Conservation (phyloP, 331 rosid species). For the Erythrophleum ivorense region DNA sequence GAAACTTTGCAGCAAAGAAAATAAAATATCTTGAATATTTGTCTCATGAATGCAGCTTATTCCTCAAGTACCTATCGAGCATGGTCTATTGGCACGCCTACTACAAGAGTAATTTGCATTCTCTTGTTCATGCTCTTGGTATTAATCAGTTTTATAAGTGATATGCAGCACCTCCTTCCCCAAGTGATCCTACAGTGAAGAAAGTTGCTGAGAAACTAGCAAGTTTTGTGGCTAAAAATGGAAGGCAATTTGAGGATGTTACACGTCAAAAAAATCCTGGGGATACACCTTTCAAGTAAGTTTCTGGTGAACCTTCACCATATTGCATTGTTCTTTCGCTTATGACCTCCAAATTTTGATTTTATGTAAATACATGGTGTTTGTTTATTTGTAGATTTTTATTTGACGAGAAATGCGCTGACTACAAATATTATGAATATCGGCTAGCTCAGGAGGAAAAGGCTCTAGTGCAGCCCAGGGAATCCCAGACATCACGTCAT, state of each 20-base stretch:
- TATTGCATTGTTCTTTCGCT: conserved; percentile 26
- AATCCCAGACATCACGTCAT: conserved; percentile 55
- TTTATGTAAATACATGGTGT: conserved; percentile 18
- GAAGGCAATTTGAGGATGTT: conserved; percentile 97
- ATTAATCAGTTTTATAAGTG: conserved; percentile 99
- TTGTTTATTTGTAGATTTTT: conserved; percentile 68
- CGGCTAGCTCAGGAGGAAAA: conserved; percentile 89
- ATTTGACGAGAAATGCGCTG: conserved; percentile 77
- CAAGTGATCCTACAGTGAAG: conserved; percentile 99
- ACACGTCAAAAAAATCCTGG: conserved; percentile 98
- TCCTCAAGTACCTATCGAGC: conserved; percentile 87
- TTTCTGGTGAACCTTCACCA: conserved; percentile 15
- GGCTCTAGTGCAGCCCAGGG: conserved; percentile 58
- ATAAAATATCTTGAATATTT: conserved; percentile 88
- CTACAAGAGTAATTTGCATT: conserved; percentile 99
- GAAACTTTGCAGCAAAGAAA: conserved; percentile 65
- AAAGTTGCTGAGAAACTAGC: conserved; percentile 98
- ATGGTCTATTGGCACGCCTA: conserved; percentile 97
- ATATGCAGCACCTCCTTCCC: conserved; percentile 97
- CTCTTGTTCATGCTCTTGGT: conserved; percentile 99
- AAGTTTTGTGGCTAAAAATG: conserved; percentile 99
- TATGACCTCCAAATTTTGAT: conserved; percentile 18
- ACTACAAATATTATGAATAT: conserved; percentile 87
- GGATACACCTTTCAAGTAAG: conserved; percentile 91
- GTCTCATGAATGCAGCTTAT: conserved; percentile 98